Percentiles rank a stretch among this genome's conserved stretches.
Evolutionary conservation across 345 rosid genomes (phyloP).

Genomic region (Raphanus raphanistrum): DNA sequence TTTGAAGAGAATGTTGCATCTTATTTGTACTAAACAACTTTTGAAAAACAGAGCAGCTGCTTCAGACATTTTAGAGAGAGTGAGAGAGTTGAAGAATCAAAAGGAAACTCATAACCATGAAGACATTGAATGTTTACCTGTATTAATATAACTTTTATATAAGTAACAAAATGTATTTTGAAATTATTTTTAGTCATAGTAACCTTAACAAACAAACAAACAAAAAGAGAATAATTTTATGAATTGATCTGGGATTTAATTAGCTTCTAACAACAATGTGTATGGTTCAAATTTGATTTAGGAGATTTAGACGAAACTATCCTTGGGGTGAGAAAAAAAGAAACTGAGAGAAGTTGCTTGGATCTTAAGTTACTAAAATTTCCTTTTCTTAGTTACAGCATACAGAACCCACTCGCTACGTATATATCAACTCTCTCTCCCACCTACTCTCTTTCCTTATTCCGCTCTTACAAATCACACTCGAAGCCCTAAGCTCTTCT

Average conservation of each 20-base stretch:
- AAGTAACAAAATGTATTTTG: background rate
- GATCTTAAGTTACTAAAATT: background rate
- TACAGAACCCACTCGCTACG: background rate
- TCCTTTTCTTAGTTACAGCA: background rate
- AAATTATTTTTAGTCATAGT: background rate
- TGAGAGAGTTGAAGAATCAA: too few species aligned
- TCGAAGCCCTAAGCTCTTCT: background rate
- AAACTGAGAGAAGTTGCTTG: background rate
- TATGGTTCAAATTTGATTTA: background rate
- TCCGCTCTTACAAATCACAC: background rate
- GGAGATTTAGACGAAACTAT: background rate
- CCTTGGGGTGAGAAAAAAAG: background rate
- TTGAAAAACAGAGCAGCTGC: background rate
- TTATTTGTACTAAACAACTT: background rate
- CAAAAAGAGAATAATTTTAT: too few species aligned
- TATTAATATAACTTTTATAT: too few species aligned
- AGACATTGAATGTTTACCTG: too few species aligned
- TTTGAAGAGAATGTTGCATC: background rate
- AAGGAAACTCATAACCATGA: too few species aligned
- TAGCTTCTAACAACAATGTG: background rate
- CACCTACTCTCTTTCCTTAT: background rate
- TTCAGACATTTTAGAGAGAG: too few species aligned
- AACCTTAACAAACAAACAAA: too few species aligned
- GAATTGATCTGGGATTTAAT: background rate
- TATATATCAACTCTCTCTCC: background rate